phyloP scores from a whole-genome alignment of 2,329 filamentous ascomycete species.

The Arthrobotrys musiformis region DNA sequence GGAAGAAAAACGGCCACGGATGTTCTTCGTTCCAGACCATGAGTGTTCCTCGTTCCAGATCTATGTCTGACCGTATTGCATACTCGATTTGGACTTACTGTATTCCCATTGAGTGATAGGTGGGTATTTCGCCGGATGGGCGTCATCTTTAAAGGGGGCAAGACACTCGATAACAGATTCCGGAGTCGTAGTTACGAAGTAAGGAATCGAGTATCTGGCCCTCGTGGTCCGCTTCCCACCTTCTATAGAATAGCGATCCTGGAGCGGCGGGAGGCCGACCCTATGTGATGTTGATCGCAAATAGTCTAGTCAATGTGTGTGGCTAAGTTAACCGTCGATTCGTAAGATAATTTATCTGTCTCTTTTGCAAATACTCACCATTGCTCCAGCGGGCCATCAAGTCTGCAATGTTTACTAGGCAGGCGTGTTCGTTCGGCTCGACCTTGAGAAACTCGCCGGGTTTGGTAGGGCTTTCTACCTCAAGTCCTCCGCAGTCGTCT shows the following conservation, averaged over 20 bases:
- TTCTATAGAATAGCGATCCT: conserved; percentile 61
- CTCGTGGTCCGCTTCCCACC: conserved; percentile 62
- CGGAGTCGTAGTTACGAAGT: conserved; percentile 65
- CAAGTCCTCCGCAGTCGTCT: conserved; percentile 65
- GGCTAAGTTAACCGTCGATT: too few species aligned
- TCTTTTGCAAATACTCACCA: too few species aligned
- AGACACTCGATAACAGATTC: conserved; percentile 65
- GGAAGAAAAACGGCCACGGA: too few species aligned
- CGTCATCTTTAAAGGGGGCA: conserved; percentile 55
- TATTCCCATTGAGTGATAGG: conserved; percentile 62
- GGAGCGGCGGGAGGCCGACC: conserved; percentile 63
- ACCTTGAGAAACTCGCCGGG: conserved; percentile 63
- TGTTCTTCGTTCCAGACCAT: too few species aligned
- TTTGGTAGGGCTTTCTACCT: conserved; percentile 63
- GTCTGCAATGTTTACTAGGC: conserved; percentile 66
- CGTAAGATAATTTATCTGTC: too few species aligned
- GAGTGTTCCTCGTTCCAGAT: too few species aligned
- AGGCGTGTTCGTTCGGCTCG: conserved; percentile 62
- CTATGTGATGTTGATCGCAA: conserved; percentile 65
- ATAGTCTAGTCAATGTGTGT: conserved; percentile 60
- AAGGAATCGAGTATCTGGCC: conserved; percentile 66
- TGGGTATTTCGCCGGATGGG: conserved; percentile 40
- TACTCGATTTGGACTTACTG: conserved; percentile 61
- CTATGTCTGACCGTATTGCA: conserved; percentile 58
- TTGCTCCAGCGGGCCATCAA: conserved; percentile 66